Percentiles rank a stretch among this genome's conserved stretches.
These are phyloP conservation scores for Abortiporus biennis DNA, from an alignment of 1,284 basidiomycete genomes.

Conservation along the genomic window DNA sequence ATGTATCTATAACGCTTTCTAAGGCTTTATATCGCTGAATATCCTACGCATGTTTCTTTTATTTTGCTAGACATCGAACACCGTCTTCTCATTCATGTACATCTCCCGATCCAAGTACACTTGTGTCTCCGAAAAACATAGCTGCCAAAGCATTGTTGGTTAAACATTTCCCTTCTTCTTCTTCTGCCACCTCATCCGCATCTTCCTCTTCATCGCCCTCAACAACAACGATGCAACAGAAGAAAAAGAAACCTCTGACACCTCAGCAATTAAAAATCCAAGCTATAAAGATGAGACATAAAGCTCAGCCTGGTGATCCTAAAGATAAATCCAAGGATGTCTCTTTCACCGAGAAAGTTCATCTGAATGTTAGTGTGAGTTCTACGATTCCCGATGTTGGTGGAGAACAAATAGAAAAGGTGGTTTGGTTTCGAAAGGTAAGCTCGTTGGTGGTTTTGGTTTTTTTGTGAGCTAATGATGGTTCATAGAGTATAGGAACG, in stretches of 20 bases:
- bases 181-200: constrained; percentile 14
- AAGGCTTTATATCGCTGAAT: not conserved
- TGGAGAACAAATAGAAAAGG: too few relatives aligned
- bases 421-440: constrained; percentile 70
- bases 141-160: constrained; percentile 48
- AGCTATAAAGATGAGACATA: constrained; percentile 69
- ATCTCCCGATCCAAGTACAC: constrained; percentile 12
- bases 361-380: constrained; percentile 39
- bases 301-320: constrained; percentile 54
- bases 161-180: constrained; percentile 42
- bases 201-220: not conserved
- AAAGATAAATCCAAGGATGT: constrained; percentile 41
- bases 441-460: not conserved
- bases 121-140: constrained; percentile 31
- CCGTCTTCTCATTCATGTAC: constrained; percentile 49
- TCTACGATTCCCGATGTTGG: too few relatives aligned
- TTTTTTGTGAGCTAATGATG: not conserved
- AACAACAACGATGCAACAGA: not conserved
- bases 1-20: too few relatives aligned
- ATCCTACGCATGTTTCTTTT: not conserved
- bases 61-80: constrained; percentile 49
- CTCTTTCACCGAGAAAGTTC: constrained; percentile 48
- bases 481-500: constrained; percentile 25
- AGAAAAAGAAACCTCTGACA: constrained; percentile 47
- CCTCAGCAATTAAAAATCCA: constrained; percentile 52